Evolutionary conservation across 1,284 basidiomycete species (phyloP).

Genomic region (Cryptococcus maquisensis): DNA sequence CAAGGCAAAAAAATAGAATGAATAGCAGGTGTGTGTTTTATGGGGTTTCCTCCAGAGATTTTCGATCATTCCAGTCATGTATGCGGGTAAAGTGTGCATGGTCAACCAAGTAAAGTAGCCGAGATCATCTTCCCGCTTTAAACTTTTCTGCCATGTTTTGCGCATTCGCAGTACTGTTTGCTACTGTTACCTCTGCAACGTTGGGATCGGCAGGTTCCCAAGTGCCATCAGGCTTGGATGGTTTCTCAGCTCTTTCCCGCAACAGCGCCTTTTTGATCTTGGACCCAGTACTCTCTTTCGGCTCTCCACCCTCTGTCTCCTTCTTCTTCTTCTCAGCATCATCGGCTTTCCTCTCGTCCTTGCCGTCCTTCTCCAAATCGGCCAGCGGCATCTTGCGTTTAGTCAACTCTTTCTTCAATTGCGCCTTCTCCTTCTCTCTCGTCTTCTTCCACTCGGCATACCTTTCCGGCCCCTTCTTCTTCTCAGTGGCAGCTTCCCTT

Average conservation of each 20-base stretch:
- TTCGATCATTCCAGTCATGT: no score
- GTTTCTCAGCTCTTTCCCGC: slow-evolving; percentile 3
- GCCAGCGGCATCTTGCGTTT: slow-evolving; percentile 10
- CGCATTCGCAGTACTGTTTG: slow-evolving; percentile 13
- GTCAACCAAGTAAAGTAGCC: not conserved
- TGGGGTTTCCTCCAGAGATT: no score
- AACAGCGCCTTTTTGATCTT: not conserved
- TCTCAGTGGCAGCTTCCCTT: slow-evolving; percentile 7
- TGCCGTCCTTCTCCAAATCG: slow-evolving; percentile 8
- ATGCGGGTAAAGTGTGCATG: no score
- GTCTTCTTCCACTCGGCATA: slow-evolving; percentile 12
- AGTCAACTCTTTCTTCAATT: slow-evolving; percentile 13
- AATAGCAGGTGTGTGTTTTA: no score
- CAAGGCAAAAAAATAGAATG: slow-evolving; percentile 1
- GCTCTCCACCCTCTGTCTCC: not conserved
- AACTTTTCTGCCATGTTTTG: slow-evolving; percentile 16
- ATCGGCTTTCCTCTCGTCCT: not conserved
- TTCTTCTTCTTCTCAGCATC: not conserved
- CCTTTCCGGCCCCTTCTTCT: slow-evolving; percentile 12
- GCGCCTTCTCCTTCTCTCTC: slow-evolving; percentile 15
- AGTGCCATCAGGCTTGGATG: not conserved
- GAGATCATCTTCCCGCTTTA: slow-evolving; percentile 6
- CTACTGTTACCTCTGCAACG: slow-evolving; percentile 20
- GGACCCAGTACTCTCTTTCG: not conserved
- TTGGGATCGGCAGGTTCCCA: slow-evolving; percentile 25